phyloP scores from a whole-genome alignment of 371 early-diverging fungal genomes.

The Apophysomyces trapeziformis region DNA sequence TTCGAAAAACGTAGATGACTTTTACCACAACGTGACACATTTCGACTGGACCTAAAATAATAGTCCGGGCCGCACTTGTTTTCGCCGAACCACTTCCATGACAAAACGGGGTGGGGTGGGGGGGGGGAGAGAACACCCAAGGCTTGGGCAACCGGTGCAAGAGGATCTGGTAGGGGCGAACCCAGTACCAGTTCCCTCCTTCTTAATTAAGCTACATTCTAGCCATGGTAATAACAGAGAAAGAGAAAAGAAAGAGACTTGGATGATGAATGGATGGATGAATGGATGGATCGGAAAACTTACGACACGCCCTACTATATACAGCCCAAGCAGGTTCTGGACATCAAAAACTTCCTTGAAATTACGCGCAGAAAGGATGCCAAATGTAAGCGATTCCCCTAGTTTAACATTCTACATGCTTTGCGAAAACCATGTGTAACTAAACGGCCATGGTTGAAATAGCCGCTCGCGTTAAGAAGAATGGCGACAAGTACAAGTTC shows the following conservation, averaged over 20 bases:
- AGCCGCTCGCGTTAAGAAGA: conserved; percentile 95
- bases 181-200: conserved; percentile 10
- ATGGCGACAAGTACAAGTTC: conserved; percentile 91
- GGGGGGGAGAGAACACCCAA: too few species aligned
- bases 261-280: conserved; percentile 9
- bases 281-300: neutral
- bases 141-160: neutral
- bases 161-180: neutral
- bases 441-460: conserved; percentile 3
- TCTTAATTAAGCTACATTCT: neutral
- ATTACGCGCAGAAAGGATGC: conserved; percentile 94
- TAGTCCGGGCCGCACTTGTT: too few species aligned
- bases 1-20: too few species aligned
- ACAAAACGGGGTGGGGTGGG: too few species aligned
- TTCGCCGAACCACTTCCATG: too few species aligned
- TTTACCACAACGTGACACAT: too few species aligned
- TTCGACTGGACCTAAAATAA: too few species aligned
- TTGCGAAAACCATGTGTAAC: neutral
- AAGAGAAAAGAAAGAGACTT: neutral
- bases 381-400: conserved; percentile 15
- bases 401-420: neutral
- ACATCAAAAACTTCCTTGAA: conserved; percentile 95
- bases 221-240: conserved; percentile 10
- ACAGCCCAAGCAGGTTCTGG: conserved; percentile 92
- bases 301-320: neutral